phyloP scores from a whole-genome alignment of 345 rosid species.

The Acer saccharum region DNA sequence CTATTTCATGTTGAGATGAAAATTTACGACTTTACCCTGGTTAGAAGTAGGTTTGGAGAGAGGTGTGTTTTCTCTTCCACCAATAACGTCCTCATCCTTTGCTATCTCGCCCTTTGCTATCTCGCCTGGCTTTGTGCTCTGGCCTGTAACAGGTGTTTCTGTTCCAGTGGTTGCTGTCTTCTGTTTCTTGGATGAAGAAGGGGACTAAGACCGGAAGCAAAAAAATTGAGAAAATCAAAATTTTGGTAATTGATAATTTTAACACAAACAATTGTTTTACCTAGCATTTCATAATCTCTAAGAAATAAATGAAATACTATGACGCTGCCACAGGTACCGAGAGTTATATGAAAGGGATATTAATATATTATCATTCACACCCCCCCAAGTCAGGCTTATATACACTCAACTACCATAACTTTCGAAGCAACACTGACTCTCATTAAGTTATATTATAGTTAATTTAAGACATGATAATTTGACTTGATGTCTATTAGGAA shows the following conservation, averaged over 20 bases:
- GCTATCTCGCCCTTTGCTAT: conserved; percentile 21
- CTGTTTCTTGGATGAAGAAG: conserved; percentile 36
- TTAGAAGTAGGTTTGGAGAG: conserved; percentile 11
- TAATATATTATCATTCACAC: not conserved
- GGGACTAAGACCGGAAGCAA: conserved; percentile 29
- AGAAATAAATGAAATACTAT: not conserved
- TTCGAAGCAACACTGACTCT: not conserved
- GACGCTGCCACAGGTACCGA: not conserved
- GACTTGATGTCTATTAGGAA: not conserved
- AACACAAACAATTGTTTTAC: not conserved
- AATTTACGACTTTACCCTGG: conserved; percentile 24
- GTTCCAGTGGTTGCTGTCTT: not conserved
- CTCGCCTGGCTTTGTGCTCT: conserved; percentile 26
- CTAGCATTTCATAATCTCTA: not conserved
- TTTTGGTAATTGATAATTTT: not conserved
- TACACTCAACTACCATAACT: not conserved
- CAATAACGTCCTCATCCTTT: conserved; percentile 28
- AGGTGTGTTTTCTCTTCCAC: conserved; percentile 25
- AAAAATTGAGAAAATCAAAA: conserved; percentile 7
- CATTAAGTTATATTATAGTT: not conserved
- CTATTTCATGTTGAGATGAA: not conserved
- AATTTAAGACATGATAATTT: not conserved
- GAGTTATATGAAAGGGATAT: not conserved
- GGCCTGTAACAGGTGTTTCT: conserved; percentile 2
- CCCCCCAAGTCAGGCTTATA: not conserved